Percentiles rank a stretch among this genome's conserved stretches.
Evolutionary conservation across 352 stramenopile species (phyloP).

Genomic region (Phytophthora quininea): DNA sequence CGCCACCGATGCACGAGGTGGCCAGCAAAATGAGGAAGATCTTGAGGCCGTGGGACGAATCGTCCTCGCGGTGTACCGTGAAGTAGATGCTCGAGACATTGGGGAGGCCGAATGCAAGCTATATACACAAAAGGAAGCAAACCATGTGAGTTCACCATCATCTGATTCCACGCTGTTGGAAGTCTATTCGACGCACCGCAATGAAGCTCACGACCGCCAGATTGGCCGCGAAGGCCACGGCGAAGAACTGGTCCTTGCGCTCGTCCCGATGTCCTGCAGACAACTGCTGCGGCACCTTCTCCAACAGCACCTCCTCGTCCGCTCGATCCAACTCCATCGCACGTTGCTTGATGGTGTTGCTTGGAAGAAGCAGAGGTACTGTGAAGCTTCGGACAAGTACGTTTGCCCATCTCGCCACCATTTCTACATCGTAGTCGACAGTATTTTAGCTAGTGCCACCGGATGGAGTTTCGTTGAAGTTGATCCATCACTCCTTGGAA

Average conservation of each 20-base stretch:
- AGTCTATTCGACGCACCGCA: slow-evolving; percentile 43
- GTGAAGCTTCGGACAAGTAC: neutral
- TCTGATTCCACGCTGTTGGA: slow-evolving; percentile 19
- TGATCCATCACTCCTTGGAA: slow-evolving; percentile 8
- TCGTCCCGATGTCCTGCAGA: slow-evolving; percentile 44
- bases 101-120: slow-evolving; percentile 77
- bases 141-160: slow-evolving; percentile 10
- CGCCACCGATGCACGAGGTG: slow-evolving; percentile 69
- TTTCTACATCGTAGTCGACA: slow-evolving; percentile 5
- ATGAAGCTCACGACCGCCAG: slow-evolving; percentile 56
- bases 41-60: slow-evolving; percentile 72
- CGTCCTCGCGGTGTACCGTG: slow-evolving; percentile 64
- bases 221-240: slow-evolving; percentile 68
- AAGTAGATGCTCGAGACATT: slow-evolving; percentile 84
- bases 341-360: neutral
- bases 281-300: slow-evolving; percentile 52
- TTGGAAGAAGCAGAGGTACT: slow-evolving; percentile 23
- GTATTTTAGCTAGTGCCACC: neutral
- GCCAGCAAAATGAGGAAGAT: slow-evolving; percentile 73
- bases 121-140: slow-evolving; percentile 3
- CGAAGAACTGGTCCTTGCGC: slow-evolving; percentile 72
- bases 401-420: neutral
- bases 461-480: slow-evolving; percentile 40
- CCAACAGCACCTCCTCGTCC: slow-evolving; percentile 65
- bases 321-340: slow-evolving; percentile 69